Percentiles rank a stretch among this genome's conserved stretches.
These are phyloP conservation scores for Perilla frutescens DNA, from an alignment of 257 asterid species.

Conservation along the genomic window DNA sequence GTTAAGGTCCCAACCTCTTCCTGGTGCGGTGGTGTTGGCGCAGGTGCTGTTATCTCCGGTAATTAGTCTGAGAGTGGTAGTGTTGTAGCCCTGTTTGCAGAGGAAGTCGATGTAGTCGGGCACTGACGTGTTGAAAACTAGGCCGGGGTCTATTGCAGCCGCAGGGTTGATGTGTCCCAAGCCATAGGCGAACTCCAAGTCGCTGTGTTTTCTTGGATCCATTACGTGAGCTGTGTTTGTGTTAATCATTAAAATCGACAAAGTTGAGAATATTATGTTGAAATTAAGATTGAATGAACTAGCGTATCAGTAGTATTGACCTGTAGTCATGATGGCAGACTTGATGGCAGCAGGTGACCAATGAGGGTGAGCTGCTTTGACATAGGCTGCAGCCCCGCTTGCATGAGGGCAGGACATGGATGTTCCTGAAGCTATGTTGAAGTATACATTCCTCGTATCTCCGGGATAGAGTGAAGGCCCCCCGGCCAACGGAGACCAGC, in stretches of 20 bases:
- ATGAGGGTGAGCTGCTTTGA: slow-evolving; percentile 46
- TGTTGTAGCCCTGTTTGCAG: slow-evolving; percentile 64
- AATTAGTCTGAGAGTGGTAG: slow-evolving; percentile 41
- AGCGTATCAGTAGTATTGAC: slow-evolving; percentile 33
- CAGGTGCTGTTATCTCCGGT: slow-evolving; percentile 53
- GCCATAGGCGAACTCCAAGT: slow-evolving; percentile 51
- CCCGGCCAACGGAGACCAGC: slow-evolving; percentile 51
- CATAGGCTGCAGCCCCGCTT: slow-evolving; percentile 50
- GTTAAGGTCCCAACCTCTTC: slow-evolving; percentile 57
- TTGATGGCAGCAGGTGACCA: slow-evolving; percentile 58
- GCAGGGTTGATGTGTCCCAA: slow-evolving; percentile 58
- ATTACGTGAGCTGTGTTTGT: slow-evolving; percentile 50
- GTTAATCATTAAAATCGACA: too few species aligned
- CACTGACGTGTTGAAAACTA: slow-evolving; percentile 47
- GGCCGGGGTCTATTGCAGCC: slow-evolving; percentile 52
- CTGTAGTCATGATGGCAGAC: slow-evolving; percentile 62
- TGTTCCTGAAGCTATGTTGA: slow-evolving; percentile 54
- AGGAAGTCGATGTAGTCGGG: slow-evolving; percentile 51
- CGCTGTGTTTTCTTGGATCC: slow-evolving; percentile 45
- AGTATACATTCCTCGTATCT: slow-evolving; percentile 31
- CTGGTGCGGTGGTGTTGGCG: slow-evolving; percentile 26
- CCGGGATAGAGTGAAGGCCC: slow-evolving; percentile 28
- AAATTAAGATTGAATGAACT: too few species aligned
- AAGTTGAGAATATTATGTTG: too few species aligned
- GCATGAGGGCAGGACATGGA: slow-evolving; percentile 65